Evolutionary conservation across 2,329 filamentous ascomycete species (phyloP).

Genomic region (Claviceps pazoutovae): DNA sequence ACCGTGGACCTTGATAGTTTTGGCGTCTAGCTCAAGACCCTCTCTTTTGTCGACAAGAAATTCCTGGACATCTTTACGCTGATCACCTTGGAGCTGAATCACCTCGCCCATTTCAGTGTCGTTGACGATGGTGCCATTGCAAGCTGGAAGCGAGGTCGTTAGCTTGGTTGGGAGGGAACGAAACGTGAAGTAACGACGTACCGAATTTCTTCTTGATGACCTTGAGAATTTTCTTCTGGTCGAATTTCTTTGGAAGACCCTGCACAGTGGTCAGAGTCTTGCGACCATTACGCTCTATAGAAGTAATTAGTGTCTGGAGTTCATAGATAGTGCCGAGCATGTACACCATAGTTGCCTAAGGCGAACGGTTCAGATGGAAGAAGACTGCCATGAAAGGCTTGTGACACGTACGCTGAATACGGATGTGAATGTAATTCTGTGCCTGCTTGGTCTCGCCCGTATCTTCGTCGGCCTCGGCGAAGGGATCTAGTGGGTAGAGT

Average conservation of each 20-base stretch:
- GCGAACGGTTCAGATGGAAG: neutral
- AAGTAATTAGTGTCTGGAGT: conserved; percentile 24
- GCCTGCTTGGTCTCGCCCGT: conserved; percentile 88
- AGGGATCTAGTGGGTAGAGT: conserved; percentile 60
- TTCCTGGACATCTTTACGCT: conserved; percentile 96
- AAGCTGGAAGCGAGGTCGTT: conserved; percentile 41
- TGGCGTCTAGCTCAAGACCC: conserved; percentile 82
- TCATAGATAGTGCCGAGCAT: neutral
- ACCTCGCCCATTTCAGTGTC: conserved; percentile 97
- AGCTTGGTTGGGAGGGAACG: neutral
- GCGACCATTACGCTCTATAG: conserved; percentile 96
- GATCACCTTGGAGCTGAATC: conserved; percentile 98
- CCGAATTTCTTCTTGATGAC: conserved; percentile 99
- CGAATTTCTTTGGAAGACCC: conserved; percentile 96
- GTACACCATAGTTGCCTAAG: neutral
- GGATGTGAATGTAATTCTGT: conserved; percentile 98
- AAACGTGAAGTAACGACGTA: conserved; percentile 27
- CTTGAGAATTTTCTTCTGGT: conserved; percentile 99
- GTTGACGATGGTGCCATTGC: conserved; percentile 98
- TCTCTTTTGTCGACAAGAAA: conserved; percentile 95
- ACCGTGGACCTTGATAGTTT: conserved; percentile 83
- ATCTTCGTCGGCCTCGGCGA: conserved; percentile 99
- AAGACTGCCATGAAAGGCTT: neutral
- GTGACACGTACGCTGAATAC: conserved; percentile 75
- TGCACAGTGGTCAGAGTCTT: conserved; percentile 99